Evolutionary conservation across 2,329 filamentous ascomycete species (phyloP).

Genomic region (Alternaria longipes): DNA sequence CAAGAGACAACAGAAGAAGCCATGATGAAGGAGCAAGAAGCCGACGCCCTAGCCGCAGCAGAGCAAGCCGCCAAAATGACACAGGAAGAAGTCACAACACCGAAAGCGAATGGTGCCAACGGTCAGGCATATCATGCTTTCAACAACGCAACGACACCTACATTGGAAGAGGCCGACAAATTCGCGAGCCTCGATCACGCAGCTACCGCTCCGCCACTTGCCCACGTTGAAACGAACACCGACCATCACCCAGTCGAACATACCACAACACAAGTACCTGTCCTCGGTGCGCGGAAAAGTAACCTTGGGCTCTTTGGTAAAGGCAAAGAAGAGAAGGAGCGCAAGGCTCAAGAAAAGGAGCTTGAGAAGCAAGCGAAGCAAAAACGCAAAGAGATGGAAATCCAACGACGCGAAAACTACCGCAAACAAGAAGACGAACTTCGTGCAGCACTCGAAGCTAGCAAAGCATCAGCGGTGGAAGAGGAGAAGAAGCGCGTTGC

Average conservation of each 20-base stretch:
- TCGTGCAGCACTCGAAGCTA: slow-evolving; percentile 70
- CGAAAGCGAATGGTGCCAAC: slow-evolving; percentile 57
- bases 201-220: slow-evolving; percentile 65
- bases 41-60: slow-evolving; percentile 67
- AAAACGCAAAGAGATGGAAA: slow-evolving; percentile 60
- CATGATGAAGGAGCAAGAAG: slow-evolving; percentile 80
- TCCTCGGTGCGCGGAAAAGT: slow-evolving; percentile 48
- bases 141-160: slow-evolving; percentile 52
- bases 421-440: slow-evolving; percentile 70
- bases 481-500: slow-evolving; percentile 37
- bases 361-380: slow-evolving; percentile 55
- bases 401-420: slow-evolving; percentile 63
- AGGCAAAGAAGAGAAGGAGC: slow-evolving; percentile 72
- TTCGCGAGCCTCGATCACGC: slow-evolving; percentile 72
- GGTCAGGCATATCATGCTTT: slow-evolving; percentile 45
- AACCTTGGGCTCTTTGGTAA: slow-evolving; percentile 59
- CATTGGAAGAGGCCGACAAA: slow-evolving; percentile 55
- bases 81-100: slow-evolving; percentile 67
- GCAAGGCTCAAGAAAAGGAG: slow-evolving; percentile 68
- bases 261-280: slow-evolving; percentile 42
- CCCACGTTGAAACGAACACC: slow-evolving; percentile 44
- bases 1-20: slow-evolving; percentile 83
- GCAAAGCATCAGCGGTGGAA: slow-evolving; percentile 69
- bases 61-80: slow-evolving; percentile 49
- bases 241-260: slow-evolving; percentile 47